Base-by-base conservation (phyloP, 176 grass and related monocot genomes). In the Aegilops umbellulata region DNA sequence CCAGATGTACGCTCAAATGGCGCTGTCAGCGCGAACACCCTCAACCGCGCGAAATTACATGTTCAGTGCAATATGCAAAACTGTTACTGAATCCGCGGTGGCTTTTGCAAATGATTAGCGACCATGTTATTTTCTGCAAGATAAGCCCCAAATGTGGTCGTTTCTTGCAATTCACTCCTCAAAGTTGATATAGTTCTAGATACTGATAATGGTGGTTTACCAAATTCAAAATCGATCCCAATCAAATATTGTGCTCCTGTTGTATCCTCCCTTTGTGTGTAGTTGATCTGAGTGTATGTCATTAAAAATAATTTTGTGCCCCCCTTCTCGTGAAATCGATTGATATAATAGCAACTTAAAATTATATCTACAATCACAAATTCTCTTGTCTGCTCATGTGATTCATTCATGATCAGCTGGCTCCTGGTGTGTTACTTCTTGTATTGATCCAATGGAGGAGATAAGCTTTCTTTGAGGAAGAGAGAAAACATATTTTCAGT, bases 201-300 rank as follows among this genome's bases (percentile, higher is more conserved):
- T 74, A 81, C 20, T 76, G 63, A 65, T 17, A 72, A 66, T 81
- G n/a, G 20, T 57, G 19, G 20, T 90, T 86, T 49, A 20, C 25
- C 44, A 64, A 71, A 29, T 65, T 78, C 13, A 53, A 9, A 62
- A 71, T 79, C 70, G 23, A 72, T 78, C 39, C 20, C 29, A 60
- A 16, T 75, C 36, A 29, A 64, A 0, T 83, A 15, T 22, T 38
- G 14, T 55, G 30, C 39, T 65, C 49, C 65, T 26, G 53, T 24
- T 10, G 23, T 60, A 55, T 17, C 26, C 3, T 53, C n/a, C 14
- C 14, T 86, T 77, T 7, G 49, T 53, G 70, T 79, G 16, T 63
- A 72, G 7, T 66, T 65, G 42, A 36, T 31, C 64, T 51, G 70
- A 49, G 64, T 81, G 31, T 7, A 65, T 13, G 27, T 22, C 46